Evolutionary conservation across 2,329 filamentous ascomycete species (phyloP).

Genomic region (Aspergillus latus): DNA sequence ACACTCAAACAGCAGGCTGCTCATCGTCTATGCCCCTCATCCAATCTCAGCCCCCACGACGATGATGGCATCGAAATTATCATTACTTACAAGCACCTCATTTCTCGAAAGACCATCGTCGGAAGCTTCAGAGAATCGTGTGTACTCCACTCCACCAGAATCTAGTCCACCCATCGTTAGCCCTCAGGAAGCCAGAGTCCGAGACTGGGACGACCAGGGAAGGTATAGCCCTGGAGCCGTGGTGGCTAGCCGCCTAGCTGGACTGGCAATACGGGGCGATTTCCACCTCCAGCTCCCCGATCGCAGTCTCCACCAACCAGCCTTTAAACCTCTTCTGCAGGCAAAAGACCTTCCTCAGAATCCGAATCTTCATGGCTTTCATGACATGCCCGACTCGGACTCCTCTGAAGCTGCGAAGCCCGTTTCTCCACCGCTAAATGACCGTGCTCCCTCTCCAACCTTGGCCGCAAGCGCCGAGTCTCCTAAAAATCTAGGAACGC

Average conservation of each 20-base stretch:
- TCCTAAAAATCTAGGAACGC: constrained; percentile 11
- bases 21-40: constrained; percentile 25
- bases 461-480: constrained; percentile 13
- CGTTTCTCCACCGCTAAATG: not conserved
- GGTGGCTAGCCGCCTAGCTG: constrained; percentile 42
- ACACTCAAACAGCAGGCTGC: constrained; percentile 8
- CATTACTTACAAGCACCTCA: constrained; percentile 29
- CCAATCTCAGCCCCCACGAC: constrained; percentile 30
- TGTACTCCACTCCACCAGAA: constrained; percentile 33
- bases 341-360: constrained; percentile 17
- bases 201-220: constrained; percentile 34
- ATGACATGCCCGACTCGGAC: constrained; percentile 24
- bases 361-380: constrained; percentile 12
- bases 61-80: constrained; percentile 30
- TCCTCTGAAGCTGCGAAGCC: constrained; percentile 5
- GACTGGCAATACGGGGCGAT: constrained; percentile 41
- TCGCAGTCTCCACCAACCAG: constrained; percentile 14
- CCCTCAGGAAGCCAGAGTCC: constrained; percentile 31
- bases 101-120: constrained; percentile 39
- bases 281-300: constrained; percentile 19
- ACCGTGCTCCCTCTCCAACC: not conserved
- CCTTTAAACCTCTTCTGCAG: constrained; percentile 13
- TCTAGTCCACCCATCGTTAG: constrained; percentile 34
- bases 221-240: constrained; percentile 40
- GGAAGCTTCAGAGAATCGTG: constrained; percentile 33